Conservation (phyloP, 2,329 filamentous ascomycete species). For the Diaporthe citri region DNA sequence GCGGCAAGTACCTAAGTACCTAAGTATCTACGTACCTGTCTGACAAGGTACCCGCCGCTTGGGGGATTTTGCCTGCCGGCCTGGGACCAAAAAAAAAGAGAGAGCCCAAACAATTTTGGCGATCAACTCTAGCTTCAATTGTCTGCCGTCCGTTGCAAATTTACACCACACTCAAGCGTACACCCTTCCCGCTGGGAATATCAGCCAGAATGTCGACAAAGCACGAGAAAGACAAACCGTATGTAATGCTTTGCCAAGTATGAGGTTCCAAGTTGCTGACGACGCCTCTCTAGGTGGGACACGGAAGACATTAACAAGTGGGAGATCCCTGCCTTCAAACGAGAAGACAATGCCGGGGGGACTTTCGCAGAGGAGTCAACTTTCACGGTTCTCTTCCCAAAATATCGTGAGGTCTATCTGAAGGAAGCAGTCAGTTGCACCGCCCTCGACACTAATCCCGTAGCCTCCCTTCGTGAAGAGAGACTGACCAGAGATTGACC, state of each 20-base stretch:
- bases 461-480: background rate
- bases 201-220: slow-evolving; percentile 80
- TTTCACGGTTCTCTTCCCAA: slow-evolving; percentile 89
- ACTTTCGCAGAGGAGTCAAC: slow-evolving; percentile 94
- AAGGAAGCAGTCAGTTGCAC: slow-evolving; percentile 71
- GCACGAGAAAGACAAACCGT: slow-evolving; percentile 87
- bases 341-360: slow-evolving; percentile 86
- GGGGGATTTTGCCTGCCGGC: slow-evolving; percentile 13
- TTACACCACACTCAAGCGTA: background rate
- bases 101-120: slow-evolving; percentile 24
- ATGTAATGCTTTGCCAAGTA: background rate
- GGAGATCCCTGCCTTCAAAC: slow-evolving; percentile 89
- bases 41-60: background rate
- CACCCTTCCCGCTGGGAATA: background rate
- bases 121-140: background rate
- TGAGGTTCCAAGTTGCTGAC: slow-evolving; percentile 10
- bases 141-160: background rate
- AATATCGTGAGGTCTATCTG: slow-evolving; percentile 95
- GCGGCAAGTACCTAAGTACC: background rate
- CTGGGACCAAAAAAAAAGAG: slow-evolving; percentile 15
- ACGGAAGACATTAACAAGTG: slow-evolving; percentile 98
- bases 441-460: background rate
- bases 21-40: background rate
- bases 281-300: slow-evolving; percentile 71
- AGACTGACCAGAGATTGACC: slow-evolving; percentile 34